phyloP scores from a whole-genome alignment of 208 protist genomes.

The Spironucleus salmonicida region DNA sequence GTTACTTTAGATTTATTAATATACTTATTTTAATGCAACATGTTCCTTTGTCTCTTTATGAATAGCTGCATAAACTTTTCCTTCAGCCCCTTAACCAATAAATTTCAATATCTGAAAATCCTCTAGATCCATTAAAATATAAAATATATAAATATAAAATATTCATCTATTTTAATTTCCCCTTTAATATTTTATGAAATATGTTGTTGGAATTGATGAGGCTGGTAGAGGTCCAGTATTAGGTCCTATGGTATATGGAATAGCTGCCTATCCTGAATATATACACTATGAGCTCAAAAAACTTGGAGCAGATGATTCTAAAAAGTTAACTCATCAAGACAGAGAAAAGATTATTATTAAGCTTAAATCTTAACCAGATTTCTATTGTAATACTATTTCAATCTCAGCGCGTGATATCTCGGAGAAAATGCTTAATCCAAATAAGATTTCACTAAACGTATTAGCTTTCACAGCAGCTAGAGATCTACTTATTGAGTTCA shows the following conservation, averaged over 20 bases:
- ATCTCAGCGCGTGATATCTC: constrained; percentile 43
- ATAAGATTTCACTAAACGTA: constrained; percentile 33
- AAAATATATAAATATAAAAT: too few species aligned
- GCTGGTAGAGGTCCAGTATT: constrained; percentile 72
- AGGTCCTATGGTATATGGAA: constrained; percentile 76
- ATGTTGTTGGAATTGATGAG: constrained; percentile 74
- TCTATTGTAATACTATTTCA: constrained; percentile 47
- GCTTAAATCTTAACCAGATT: constrained; percentile 45
- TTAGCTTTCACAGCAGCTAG: constrained; percentile 24
- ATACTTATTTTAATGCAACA: too few species aligned
- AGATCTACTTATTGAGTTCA: constrained; percentile 42
- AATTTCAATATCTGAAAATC: too few species aligned
- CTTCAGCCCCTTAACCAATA: too few species aligned
- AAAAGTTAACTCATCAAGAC: too few species aligned
- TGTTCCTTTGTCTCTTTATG: too few species aligned
- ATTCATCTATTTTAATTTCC: too few species aligned
- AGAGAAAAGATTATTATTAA: constrained; percentile 50
- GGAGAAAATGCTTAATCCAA: constrained; percentile 49
- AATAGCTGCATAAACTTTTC: too few species aligned
- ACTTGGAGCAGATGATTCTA: constrained; percentile 48
- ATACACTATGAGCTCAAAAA: constrained; percentile 56
- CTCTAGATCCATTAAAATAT: too few species aligned
- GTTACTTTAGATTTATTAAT: too few species aligned
- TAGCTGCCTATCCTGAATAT: constrained; percentile 54
- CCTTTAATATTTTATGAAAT: too few species aligned